phyloP scores from a whole-genome alignment of 768 basidiomycete species.

The Flagelloscypha sp. region DNA sequence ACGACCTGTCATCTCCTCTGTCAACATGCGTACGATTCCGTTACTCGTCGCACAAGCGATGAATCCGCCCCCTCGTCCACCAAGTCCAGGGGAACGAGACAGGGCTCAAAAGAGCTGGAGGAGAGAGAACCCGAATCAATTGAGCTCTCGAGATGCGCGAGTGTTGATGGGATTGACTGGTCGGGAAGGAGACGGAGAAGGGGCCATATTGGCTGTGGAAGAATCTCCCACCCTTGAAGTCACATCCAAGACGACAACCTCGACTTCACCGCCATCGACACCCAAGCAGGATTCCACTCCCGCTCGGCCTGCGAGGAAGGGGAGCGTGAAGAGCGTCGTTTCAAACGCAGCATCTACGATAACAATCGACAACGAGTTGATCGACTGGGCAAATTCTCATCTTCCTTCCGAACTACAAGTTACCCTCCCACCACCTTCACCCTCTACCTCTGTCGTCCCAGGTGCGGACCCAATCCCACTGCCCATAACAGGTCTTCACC shows the following conservation, averaged over 20 bases:
- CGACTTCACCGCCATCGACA: no score
- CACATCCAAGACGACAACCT: no score
- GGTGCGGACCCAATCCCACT: no score
- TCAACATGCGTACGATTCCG: constrained; percentile 94
- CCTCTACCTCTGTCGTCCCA: constrained; percentile 35
- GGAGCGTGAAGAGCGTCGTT: no score
- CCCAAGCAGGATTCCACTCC: no score
- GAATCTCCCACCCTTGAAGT: no score
- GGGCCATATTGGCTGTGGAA: constrained; percentile 34
- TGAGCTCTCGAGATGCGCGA: constrained; percentile 73
- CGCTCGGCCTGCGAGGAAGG: no score
- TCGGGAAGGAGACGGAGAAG: constrained; percentile 35
- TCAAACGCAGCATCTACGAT: no score
- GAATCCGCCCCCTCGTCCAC: constrained; percentile 92
- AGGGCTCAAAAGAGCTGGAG: constrained; percentile 84
- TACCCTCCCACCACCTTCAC: constrained; percentile 32
- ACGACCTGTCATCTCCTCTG: constrained; percentile 92
- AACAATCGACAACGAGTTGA: constrained; percentile 41
- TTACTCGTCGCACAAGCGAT: constrained; percentile 91
- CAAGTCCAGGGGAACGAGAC: constrained; percentile 80
- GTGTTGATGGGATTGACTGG: constrained; percentile 52
- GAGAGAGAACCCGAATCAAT: constrained; percentile 75
- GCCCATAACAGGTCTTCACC: constrained; percentile 69
- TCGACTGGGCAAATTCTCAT: constrained; percentile 86
- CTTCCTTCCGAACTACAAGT: constrained; percentile 61